A percentile compares a stretch with the other conserved stretches of the same genome.
These are phyloP conservation scores for Lentinula aciculospora DNA, from an alignment of 768 basidiomycete genomes.

Conservation along the genomic window DNA sequence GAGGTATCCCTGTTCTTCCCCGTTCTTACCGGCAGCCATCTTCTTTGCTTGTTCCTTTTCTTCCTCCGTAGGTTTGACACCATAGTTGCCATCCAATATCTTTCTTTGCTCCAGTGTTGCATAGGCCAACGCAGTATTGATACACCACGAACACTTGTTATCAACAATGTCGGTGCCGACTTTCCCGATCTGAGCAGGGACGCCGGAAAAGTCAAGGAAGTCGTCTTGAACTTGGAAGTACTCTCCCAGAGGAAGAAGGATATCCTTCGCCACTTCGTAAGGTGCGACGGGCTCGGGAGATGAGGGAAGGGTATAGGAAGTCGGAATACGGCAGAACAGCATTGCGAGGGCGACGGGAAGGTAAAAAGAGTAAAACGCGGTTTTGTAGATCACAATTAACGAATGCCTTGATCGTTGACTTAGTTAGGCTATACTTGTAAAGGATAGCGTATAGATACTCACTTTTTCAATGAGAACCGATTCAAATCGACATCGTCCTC, in stretches of 20 bases:
- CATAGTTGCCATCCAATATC: slow-evolving; percentile 52
- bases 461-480: slow-evolving; percentile 88
- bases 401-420: slow-evolving; percentile 52
- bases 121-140: slow-evolving; percentile 76
- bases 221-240: slow-evolving; percentile 99
- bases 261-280: slow-evolving; percentile 32
- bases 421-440: neutral
- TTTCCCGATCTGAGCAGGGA: slow-evolving; percentile 66
- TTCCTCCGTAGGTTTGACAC: slow-evolving; percentile 56
- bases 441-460: slow-evolving; percentile 13
- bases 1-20: slow-evolving; percentile 7
- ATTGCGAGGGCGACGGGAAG: slow-evolving; percentile 95
- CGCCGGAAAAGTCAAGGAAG: slow-evolving; percentile 88
- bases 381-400: slow-evolving; percentile 95
- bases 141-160: slow-evolving; percentile 97
- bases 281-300: slow-evolving; percentile 21
- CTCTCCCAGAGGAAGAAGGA: slow-evolving; percentile 89
- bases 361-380: slow-evolving; percentile 97
- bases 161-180: slow-evolving; percentile 97
- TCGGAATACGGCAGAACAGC: slow-evolving; percentile 65
- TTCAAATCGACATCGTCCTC: slow-evolving; percentile 83
- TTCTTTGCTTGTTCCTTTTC: slow-evolving; percentile 13
- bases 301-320: slow-evolving; percentile 62
- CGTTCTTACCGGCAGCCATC: slow-evolving; percentile 5
- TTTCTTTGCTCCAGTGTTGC: slow-evolving; percentile 51